These are phyloP conservation scores for Pythium rhizo-oryzae DNA, from an alignment of 352 stramenopile genomes.

Conservation along the genomic window DNA sequence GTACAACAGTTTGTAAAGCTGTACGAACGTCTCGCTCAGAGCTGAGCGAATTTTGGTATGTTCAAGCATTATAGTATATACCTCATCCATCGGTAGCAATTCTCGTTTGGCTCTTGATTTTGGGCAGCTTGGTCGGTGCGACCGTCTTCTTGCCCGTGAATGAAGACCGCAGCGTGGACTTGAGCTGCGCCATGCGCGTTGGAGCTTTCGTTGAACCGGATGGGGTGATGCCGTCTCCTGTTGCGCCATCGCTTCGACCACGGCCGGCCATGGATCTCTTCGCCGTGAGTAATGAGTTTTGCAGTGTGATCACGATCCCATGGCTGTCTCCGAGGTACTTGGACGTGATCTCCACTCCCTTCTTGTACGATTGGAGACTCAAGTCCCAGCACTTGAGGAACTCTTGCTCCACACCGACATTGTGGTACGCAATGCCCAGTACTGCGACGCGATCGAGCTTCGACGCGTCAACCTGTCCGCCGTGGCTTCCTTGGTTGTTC, in stretches of 20 bases:
- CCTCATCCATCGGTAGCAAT: slow-evolving; percentile 31
- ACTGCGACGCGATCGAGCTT: slow-evolving; percentile 92
- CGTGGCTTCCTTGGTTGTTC: slow-evolving; percentile 17
- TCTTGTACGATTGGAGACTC: slow-evolving; percentile 92
- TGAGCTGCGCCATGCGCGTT: slow-evolving; percentile 37
- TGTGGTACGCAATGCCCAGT: slow-evolving; percentile 95
- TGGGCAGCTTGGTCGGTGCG: slow-evolving; percentile 15
- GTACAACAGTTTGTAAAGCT: slow-evolving; percentile 42
- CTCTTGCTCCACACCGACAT: slow-evolving; percentile 95
- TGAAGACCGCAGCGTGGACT: slow-evolving; percentile 43
- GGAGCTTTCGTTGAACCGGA: slow-evolving; percentile 18
- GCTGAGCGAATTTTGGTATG: background rate
- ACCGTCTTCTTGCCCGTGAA: slow-evolving; percentile 41
- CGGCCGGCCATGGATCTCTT: slow-evolving; percentile 60
- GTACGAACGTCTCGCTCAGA: slow-evolving; percentile 38
- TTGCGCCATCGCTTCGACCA: slow-evolving; percentile 42
- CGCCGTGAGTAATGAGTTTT: slow-evolving; percentile 89
- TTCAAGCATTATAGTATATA: background rate
- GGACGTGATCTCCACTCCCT: slow-evolving; percentile 89
- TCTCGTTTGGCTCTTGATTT: slow-evolving; percentile 28
- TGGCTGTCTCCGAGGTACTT: slow-evolving; percentile 88
- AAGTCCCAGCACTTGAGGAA: slow-evolving; percentile 94
- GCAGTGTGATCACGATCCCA: slow-evolving; percentile 91
- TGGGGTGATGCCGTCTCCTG: slow-evolving; percentile 61
- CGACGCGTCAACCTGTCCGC: slow-evolving; percentile 32